Evolutionary conservation across 1,284 basidiomycete species (phyloP).

Genomic region (Ganoderma lingzhi): DNA sequence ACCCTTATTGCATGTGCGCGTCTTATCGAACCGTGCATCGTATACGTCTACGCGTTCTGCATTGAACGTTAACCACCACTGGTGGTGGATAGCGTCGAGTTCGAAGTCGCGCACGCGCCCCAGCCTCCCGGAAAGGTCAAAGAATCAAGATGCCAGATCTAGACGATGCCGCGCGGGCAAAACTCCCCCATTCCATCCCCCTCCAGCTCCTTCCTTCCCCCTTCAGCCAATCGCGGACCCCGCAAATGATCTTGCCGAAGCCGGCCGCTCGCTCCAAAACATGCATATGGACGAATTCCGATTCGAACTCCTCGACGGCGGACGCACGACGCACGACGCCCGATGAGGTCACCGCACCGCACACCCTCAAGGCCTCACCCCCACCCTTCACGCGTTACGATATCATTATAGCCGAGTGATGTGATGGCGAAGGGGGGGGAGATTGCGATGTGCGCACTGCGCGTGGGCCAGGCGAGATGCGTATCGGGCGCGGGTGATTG

Average conservation of each 20-base stretch:
- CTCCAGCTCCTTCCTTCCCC: too few species aligned
- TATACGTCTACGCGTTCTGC: too few species aligned
- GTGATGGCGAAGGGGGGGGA: not conserved
- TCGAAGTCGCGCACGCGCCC: too few species aligned
- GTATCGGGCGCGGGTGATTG: not conserved
- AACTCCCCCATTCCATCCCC: not conserved
- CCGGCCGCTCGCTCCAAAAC: not conserved
- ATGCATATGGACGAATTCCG: too few species aligned
- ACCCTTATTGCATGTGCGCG: too few species aligned
- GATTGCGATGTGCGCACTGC: conserved; percentile 6
- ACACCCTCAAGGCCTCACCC: too few species aligned
- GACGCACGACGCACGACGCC: not conserved
- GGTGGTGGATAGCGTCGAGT: too few species aligned
- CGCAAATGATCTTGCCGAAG: not conserved
- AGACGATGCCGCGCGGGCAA: not conserved
- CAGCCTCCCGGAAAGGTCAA: not conserved
- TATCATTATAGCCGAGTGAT: not conserved
- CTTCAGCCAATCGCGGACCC: not conserved
- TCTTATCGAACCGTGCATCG: too few species aligned
- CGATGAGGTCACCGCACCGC: not conserved
- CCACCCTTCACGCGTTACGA: not conserved
- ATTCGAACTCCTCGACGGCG: too few species aligned
- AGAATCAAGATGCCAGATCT: too few species aligned
- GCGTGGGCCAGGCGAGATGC: not conserved
- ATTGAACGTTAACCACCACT: too few species aligned